Base-by-base conservation (phyloP, 2,329 filamentous ascomycete genomes). In the Rasamsonia emersonii region DNA sequence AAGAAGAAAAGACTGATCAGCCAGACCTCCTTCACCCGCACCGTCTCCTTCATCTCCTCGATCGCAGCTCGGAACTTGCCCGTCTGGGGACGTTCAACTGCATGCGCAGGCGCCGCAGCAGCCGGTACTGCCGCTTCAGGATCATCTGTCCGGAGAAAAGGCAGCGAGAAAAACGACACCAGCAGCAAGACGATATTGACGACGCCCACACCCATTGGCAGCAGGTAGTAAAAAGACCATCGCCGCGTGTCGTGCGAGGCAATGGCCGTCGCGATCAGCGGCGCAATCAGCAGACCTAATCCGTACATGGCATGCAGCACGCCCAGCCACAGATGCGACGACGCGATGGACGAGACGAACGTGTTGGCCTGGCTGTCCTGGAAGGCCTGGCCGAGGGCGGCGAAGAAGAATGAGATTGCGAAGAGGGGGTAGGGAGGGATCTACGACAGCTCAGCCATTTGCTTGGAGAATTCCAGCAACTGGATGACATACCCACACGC, bases 281-380 rank as follows among this genome's bases (percentile, higher is more conserved):
- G 75, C 0, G 66, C 69, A 3, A 74, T 61, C 2, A 79, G 60
- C 28, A 69, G 70, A 0, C 76, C 75, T 0, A 68, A 50, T 30
- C 59, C 63, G 42, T 76, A 80, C 64, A 73, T 75, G 6, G 74
- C 76, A 39, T 80, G 77, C 10, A 80, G 76, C 33, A 79, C 71
- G 0, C 73, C 71, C 0, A 80, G 58, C 70, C 73, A 79, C 4
- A 73, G 58, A 45, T 80, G 73, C 0, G 73, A 68, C 10, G 59
- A 60, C 7, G 63, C 62, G 1, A 68, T 50, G 0, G 64, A 60
- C 0, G 69, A 64, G 1, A 78, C 74, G 36, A 74, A 80, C 0
- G 73, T 73, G 36, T 82, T 80, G 1, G 70, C 68, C 14, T 78
- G 73, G 0, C 75, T 70, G 40, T 82, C 77, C 37, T 80, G 73